phyloP scores from a whole-genome alignment of 768 basidiomycete genomes.

The Termitomyces sp. region DNA sequence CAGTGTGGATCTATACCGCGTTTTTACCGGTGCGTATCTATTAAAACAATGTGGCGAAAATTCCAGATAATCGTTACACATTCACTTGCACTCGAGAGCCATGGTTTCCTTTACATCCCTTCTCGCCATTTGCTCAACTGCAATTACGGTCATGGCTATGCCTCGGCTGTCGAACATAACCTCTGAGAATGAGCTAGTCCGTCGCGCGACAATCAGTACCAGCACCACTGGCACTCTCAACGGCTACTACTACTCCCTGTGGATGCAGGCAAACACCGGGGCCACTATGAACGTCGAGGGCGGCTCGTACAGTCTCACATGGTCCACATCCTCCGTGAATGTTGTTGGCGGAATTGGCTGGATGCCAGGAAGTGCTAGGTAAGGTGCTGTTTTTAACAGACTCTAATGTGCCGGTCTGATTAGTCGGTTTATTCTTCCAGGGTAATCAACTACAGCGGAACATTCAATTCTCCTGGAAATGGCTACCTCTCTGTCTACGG shows the following conservation, averaged over 20 bases:
- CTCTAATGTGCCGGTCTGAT: too few relatives aligned
- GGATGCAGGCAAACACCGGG: not conserved
- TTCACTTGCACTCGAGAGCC: not conserved
- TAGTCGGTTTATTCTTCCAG: not conserved
- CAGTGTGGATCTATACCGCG: not conserved
- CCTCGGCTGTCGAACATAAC: not conserved
- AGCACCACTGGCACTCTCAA: not conserved
- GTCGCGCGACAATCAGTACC: not conserved
- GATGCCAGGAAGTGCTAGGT: constrained; percentile 1
- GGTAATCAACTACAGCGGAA: not conserved
- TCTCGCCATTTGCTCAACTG: not conserved
- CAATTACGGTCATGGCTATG: not conserved
- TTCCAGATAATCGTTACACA: not conserved
- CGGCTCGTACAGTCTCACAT: not conserved
- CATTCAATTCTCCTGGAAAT: not conserved
- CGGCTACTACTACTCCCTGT: not conserved
- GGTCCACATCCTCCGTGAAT: not conserved
- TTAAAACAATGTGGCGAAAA: not conserved
- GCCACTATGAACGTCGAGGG: not conserved
- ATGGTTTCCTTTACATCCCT: not conserved
- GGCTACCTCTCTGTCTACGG: not conserved
- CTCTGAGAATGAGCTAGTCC: not conserved
- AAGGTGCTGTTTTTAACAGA: not conserved
- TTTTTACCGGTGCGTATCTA: not conserved
- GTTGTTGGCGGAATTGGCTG: not conserved